Conservation (phyloP, 371 early-diverging fungal genomes). For the Lichtheimia ornata region DNA sequence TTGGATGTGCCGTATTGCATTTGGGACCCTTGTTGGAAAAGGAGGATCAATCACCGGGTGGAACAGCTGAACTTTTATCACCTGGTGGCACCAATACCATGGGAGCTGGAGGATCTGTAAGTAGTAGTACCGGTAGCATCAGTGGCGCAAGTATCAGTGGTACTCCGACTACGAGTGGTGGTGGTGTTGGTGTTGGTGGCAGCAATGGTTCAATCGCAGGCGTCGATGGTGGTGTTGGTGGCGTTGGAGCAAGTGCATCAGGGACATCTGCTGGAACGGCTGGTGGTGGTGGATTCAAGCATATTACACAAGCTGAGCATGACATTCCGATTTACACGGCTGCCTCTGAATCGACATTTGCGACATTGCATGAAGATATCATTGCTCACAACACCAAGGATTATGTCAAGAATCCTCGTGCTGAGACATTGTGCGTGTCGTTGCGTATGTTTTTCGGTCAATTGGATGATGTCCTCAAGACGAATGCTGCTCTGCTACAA, state of each 20-base stretch:
- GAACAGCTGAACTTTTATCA: constrained; percentile 9
- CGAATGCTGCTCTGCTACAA: constrained; percentile 50
- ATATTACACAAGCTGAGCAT: constrained; percentile 29
- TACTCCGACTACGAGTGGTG: background rate
- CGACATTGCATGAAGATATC: constrained; percentile 61
- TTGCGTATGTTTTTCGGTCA: constrained; percentile 54
- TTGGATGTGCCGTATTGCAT: constrained; percentile 68
- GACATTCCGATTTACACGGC: constrained; percentile 64
- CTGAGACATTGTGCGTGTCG: constrained; percentile 57
- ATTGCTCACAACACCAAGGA: constrained; percentile 54
- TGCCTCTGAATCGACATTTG: constrained; percentile 54
- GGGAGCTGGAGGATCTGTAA: background rate
- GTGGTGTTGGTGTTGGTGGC: background rate
- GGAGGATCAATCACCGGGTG: constrained; percentile 14
- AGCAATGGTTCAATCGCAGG: background rate
- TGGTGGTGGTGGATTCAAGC: constrained; percentile 9
- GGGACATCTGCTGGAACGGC: background rate
- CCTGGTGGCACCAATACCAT: constrained; percentile 5
- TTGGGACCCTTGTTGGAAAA: constrained; percentile 43
- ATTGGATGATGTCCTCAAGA: constrained; percentile 45
- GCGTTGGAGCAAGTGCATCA: background rate
- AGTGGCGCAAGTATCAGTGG: constrained; percentile 1
- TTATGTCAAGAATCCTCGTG: constrained; percentile 48
- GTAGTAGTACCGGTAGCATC: constrained; percentile 4
- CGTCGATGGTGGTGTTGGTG: too few species aligned